Evolutionary conservation across 495 filamentous ascomycete species (phyloP).

Genomic region (Annulohypoxylon stygium): DNA sequence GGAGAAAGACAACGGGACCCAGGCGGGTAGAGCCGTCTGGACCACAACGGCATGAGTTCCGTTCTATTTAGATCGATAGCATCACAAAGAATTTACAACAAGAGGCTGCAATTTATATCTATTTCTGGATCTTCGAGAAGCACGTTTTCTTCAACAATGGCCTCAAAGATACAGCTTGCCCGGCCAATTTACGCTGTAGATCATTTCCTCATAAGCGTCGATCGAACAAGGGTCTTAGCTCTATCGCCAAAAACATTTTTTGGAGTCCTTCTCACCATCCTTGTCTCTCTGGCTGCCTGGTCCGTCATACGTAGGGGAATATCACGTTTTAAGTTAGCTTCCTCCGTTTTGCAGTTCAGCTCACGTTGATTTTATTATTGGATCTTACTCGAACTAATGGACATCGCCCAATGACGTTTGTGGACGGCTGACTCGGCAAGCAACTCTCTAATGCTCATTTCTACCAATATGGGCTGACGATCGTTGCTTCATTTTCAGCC

Average conservation of each 20-base stretch:
- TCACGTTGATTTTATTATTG: constrained; percentile 35
- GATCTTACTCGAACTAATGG: constrained; percentile 28
- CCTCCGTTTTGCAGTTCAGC: constrained; percentile 41
- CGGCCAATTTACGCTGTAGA: not conserved
- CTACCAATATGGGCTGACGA: constrained; percentile 40
- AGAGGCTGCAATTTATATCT: not conserved
- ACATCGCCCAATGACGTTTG: constrained; percentile 29
- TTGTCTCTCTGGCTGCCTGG: not conserved
- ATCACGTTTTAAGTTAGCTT: constrained; percentile 32
- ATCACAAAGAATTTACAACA: constrained; percentile 13
- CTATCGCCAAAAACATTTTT: constrained; percentile 8
- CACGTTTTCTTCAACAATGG: not conserved
- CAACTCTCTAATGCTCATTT: constrained; percentile 13
- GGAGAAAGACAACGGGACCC: constrained; percentile 22
- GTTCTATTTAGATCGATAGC: not conserved
- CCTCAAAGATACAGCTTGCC: not conserved
- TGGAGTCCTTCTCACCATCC: not conserved
- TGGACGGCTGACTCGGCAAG: constrained; percentile 31
- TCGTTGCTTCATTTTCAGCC: constrained; percentile 46
- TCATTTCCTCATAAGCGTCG: constrained; percentile 18
- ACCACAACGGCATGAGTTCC: not conserved
- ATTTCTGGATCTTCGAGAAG: not conserved
- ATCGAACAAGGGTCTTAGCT: constrained; percentile 10
- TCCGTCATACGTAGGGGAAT: constrained; percentile 15
- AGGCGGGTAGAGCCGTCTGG: constrained; percentile 30